Conservation (phyloP, 2,329 filamentous ascomycete genomes). For the Pestalotiopsis sp. region DNA sequence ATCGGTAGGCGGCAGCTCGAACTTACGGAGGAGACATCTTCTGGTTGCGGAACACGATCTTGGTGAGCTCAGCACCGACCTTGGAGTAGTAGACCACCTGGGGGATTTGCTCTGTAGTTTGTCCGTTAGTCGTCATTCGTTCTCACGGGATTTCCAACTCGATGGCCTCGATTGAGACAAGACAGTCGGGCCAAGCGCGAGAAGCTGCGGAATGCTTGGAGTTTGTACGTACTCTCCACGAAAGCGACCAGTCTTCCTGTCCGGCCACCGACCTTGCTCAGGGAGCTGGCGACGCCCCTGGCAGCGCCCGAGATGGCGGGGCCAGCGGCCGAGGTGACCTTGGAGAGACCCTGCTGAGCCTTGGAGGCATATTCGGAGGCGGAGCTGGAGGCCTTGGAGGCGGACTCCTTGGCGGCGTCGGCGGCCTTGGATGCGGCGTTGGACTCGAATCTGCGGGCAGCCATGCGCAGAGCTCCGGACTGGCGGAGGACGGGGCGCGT, state of each 20-base stretch:
- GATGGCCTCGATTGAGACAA: background rate
- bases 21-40: conserved; percentile 96
- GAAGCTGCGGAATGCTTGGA: background rate
- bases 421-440: conserved; percentile 51
- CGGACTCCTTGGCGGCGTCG: conserved; percentile 35
- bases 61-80: conserved; percentile 84
- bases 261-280: conserved; percentile 80
- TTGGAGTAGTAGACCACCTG: conserved; percentile 89
- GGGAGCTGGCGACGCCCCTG: conserved; percentile 64
- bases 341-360: conserved; percentile 81
- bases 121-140: background rate
- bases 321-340: conserved; percentile 79
- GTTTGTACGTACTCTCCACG: conserved; percentile 75
- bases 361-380: conserved; percentile 58
- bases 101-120: conserved; percentile 77
- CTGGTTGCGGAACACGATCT: conserved; percentile 84
- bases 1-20: background rate
- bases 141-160: background rate
- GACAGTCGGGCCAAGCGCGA: background rate
- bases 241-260: conserved; percentile 79
- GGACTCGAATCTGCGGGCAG: conserved; percentile 64
- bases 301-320: conserved; percentile 76
- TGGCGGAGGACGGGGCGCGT: conserved; percentile 37
- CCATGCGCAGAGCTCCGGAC: conserved; percentile 34
- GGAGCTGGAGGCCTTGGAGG: conserved; percentile 43